Evolutionary conservation across 441 rosid genomes (phyloP).

Genomic region (Sinapis alba): DNA sequence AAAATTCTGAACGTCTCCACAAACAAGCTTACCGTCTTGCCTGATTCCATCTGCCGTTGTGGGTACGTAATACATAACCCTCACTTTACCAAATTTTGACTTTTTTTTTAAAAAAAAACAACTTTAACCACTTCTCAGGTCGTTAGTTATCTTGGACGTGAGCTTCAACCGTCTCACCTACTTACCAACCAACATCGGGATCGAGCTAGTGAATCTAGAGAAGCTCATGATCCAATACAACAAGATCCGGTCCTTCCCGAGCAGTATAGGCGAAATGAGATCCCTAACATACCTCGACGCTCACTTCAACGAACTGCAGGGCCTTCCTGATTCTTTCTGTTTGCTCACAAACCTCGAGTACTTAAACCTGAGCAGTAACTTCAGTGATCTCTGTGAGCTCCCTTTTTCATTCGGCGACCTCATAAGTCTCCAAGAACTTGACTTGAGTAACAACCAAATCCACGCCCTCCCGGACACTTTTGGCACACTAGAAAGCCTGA

Average conservation of each 20-base stretch:
- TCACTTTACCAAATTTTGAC: background rate
- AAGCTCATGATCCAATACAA: constrained; percentile 68
- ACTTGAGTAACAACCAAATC: constrained; percentile 90
- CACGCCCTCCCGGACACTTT: constrained; percentile 73
- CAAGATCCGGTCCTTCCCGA: constrained; percentile 74
- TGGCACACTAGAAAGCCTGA: constrained; percentile 69
- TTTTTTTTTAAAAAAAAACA: background rate
- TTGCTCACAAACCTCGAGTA: constrained; percentile 68
- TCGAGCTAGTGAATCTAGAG: constrained; percentile 61
- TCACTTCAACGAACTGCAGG: constrained; percentile 78
- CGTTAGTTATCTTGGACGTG: constrained; percentile 75
- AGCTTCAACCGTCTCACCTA: constrained; percentile 78
- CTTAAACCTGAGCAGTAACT: constrained; percentile 75
- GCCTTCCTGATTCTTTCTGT: constrained; percentile 69
- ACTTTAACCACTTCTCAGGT: constrained; percentile 46
- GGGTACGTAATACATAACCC: constrained; percentile 45
- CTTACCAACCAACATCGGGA: constrained; percentile 84
- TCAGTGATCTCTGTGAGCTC: constrained; percentile 72
- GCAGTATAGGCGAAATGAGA: constrained; percentile 70
- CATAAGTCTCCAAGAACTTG: constrained; percentile 78
- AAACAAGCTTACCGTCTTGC: constrained; percentile 68
- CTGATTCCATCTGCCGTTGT: constrained; percentile 82
- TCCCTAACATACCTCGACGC: constrained; percentile 69
- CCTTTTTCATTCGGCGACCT: constrained; percentile 78
- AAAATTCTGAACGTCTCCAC: constrained; percentile 65